Evolutionary conservation across 345 rosid genomes (phyloP), one percentile per base, ranked within the genome.

Genomic region (Lepidium aucheri): DNA sequence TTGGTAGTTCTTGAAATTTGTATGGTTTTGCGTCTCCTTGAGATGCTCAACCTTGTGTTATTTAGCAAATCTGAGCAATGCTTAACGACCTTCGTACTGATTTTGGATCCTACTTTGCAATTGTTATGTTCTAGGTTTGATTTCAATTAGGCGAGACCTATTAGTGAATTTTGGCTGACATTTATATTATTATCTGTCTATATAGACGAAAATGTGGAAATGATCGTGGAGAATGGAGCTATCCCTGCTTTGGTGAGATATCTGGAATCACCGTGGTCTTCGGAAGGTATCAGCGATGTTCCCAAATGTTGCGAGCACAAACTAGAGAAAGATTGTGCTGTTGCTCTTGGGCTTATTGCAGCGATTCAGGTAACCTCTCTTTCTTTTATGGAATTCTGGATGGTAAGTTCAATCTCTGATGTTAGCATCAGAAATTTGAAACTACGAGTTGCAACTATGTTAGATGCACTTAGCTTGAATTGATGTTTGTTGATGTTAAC

Each of bases 331-430:
- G 80, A 72, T 49, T 73, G 87, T 64, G 84, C 93, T 46, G 40
- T 80, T 24, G 77, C 87, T 1, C 81, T 86, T 24, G 91, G 87
- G 40, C 86, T 82, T 43, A 82, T 89, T 36, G 87, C 89, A 51
- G 86, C 89, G 1, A 60, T 79, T n/a, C 78, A 80, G 67, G 89
- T 86, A 77, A 61, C 9, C 7, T 0, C 15, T n/a, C 35, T 44
- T 1, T 1, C 22, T 47, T 41, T 53, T 26, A 8, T 63, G 12
- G 35, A 58, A 58, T 40, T 58, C 51, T 46, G 32, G 41, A 39
- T 68, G 13, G 26, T 4, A 8, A 40, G 13, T 36, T 53, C 33
- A 46, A 20, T 63, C 65, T 6, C 5, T 39, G 32, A 26, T 16
- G 30, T 47, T 54, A 0, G 15, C 26, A 53, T 16, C 35, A 5